Evolutionary conservation across 345 rosid genomes (phyloP), one percentile per base, ranked within the genome.

Genomic region (Salix suchowensis): DNA sequence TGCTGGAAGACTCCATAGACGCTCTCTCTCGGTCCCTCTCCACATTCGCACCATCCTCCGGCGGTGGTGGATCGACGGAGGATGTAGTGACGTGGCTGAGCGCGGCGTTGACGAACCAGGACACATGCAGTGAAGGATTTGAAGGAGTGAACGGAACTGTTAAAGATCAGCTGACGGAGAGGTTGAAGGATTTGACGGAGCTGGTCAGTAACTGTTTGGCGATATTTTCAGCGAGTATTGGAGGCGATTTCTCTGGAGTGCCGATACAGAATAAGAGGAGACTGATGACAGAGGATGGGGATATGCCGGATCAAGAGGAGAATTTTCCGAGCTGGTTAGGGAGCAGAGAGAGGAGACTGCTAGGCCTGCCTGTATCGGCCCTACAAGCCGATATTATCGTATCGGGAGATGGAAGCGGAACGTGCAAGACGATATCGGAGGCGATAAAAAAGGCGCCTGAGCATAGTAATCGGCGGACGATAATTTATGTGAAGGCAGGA

Each of bases 21-120:
- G 92, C 94, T 10, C 90, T 96, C 71, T 78, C 90, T 2, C 91
- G 89, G 70, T 87, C 99, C 2, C 92, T 94, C 11, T 60, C 84
- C 83, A 68, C 85, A 65, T 87, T 95, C 71, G 61, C 74, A 24
- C 81, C 88, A 4, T 26, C 81, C 19, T 37, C 78, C 16, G 69
- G 37, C 5, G 80, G 75, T 34, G 67, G 77, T 67, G 68, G 76
- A 44, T 88, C 93, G 1, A 65, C 70, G 0, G 79, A 90, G 36
- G 99, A 96, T 84, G 99, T 96, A 42, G 40, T 81, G 82, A 96
- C 97, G 76, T 96, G 99, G 99, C 94, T 96, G 24, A 96, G 99
- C 88, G 81, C 97, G 0, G 92, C 99, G 55, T 52, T 96, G 73
- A 96, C 98, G 1, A 94, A 96, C 67, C 97, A 94, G 12, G 99